Conservation (phyloP, 208 protist species). For the Leishmania arabica region DNA sequence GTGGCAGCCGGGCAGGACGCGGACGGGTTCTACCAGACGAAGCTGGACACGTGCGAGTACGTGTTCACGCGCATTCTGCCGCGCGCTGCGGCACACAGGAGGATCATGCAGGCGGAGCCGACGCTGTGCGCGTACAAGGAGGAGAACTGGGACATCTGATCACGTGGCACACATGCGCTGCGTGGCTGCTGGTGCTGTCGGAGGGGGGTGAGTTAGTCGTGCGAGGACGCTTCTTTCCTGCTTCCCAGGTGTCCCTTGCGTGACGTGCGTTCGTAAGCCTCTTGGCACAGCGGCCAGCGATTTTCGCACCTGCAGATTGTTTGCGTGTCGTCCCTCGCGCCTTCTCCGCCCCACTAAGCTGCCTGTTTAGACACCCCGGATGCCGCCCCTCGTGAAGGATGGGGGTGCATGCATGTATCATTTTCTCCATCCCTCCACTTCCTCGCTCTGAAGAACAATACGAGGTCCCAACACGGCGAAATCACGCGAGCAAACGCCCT, state of each 20-base stretch:
- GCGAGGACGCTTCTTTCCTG: neutral
- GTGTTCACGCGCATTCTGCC: constrained; percentile 78
- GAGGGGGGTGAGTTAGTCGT: neutral
- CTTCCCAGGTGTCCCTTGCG: neutral
- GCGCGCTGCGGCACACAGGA: constrained; percentile 53
- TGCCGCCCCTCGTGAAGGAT: neutral
- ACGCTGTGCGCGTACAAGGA: constrained; percentile 48
- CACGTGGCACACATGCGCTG: neutral
- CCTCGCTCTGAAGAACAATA: neutral
- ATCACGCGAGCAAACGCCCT: neutral
- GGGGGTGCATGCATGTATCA: neutral
- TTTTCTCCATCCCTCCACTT: neutral
- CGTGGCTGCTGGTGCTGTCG: neutral
- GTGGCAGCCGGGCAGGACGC: constrained; percentile 57
- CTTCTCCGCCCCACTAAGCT: neutral
- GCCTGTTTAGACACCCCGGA: neutral
- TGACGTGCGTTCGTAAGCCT: neutral
- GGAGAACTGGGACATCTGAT: constrained; percentile 55
- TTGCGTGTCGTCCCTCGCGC: neutral
- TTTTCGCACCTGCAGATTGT: neutral
- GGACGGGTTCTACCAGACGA: constrained; percentile 84
- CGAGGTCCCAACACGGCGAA: neutral
- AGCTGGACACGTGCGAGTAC: constrained; percentile 76
- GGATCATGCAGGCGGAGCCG: constrained; percentile 51
- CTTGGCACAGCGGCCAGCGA: neutral